Conservation (phyloP, 83 land plant genomes). For the Larix sibirica region DNA sequence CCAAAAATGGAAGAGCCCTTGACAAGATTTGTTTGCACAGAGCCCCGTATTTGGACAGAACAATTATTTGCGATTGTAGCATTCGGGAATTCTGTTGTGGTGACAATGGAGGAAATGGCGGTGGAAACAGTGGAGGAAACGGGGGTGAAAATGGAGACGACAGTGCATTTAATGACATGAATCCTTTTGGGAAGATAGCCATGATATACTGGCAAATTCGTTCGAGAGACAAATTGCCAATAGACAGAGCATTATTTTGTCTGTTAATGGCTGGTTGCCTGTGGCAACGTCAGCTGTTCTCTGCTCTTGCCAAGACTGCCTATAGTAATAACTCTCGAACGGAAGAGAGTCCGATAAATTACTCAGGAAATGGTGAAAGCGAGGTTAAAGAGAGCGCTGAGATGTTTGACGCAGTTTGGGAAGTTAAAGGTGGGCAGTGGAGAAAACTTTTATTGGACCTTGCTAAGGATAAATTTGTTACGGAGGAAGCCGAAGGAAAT, state of each 20-base stretch:
- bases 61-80: neutral
- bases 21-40: neutral
- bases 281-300: slow-evolving; percentile 6
- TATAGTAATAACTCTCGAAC: neutral
- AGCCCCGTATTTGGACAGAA: neutral
- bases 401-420: slow-evolving; percentile 48
- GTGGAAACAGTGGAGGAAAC: neutral
- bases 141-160: neutral
- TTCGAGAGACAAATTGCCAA: neutral
- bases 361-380: neutral
- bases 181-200: neutral
- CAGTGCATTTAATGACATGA: neutral
- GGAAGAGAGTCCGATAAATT: neutral
- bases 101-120: neutral
- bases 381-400: slow-evolving; percentile 9
- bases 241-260: neutral
- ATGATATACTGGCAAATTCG: slow-evolving; percentile 8
- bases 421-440: slow-evolving; percentile 76
- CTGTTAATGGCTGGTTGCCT: neutral
- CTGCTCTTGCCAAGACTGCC: slow-evolving; percentile 10
- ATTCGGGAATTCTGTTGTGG: neutral
- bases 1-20: slow-evolving; percentile 1
- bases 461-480: slow-evolving; percentile 52
- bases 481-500: neutral
- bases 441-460: slow-evolving; percentile 44